These are phyloP conservation scores for Huiozyma sinensis DNA, from an alignment of 805 yeast genomes.

Conservation along the genomic window DNA sequence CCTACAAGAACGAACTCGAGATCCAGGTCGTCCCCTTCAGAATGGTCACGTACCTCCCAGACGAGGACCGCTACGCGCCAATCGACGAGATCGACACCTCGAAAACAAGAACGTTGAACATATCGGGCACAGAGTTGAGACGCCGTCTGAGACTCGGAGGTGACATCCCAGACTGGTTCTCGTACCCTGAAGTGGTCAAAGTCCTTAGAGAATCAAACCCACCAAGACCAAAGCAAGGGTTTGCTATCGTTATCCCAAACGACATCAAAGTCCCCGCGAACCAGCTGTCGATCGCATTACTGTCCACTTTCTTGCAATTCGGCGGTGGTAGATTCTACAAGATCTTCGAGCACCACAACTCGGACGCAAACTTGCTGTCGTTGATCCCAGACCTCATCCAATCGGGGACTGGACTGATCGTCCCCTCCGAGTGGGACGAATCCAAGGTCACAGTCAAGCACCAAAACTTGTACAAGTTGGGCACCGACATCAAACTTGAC, in stretches of 20 bases:
- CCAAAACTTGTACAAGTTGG: conserved; percentile 33
- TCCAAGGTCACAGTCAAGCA: conserved; percentile 5
- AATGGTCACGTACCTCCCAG: conserved; percentile 94
- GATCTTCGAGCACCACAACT: conserved; percentile 39
- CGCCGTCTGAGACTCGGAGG: conserved; percentile 76
- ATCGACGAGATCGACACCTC: conserved; percentile 73
- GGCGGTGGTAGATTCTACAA: conserved; percentile 71
- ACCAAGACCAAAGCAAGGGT: conserved; percentile 84
- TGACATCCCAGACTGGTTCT: conserved; percentile 92
- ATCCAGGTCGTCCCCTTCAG: conserved; percentile 92
- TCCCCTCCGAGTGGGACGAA: conserved; percentile 30
- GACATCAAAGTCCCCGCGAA: conserved; percentile 48
- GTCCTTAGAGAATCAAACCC: conserved; percentile 89
- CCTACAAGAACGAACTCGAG: conserved; percentile 64
- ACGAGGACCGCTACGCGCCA: conserved; percentile 90
- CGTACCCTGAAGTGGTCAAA: conserved; percentile 90
- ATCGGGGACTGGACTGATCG: conserved; percentile 87
- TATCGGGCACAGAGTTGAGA: conserved; percentile 91
- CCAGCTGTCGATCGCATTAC: conserved; percentile 70
- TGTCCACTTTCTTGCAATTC: conserved; percentile 82
- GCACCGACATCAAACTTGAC: conserved; percentile 47
- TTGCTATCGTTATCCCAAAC: conserved; percentile 60
- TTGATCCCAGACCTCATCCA: conserved; percentile 33
- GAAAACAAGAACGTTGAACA: conserved; percentile 73
- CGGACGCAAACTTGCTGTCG: conserved; percentile 62